Evolutionary conservation across 768 basidiomycete genomes (phyloP), one percentile per base, ranked within the genome.

Genomic region (Russula foetens): DNA sequence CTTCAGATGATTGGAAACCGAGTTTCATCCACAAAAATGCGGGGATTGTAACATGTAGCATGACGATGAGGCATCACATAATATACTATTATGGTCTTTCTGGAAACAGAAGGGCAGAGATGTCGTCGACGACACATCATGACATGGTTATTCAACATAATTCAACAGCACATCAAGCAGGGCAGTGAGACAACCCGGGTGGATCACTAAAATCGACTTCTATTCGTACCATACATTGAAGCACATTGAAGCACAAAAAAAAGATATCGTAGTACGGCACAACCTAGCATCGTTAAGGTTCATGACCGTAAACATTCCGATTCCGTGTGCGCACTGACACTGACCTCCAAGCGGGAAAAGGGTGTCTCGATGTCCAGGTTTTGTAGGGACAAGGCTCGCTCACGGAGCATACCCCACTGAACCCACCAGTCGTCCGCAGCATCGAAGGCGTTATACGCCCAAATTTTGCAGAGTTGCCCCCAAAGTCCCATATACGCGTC

Each of bases 351-450:
- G 12, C 1, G 47, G 12, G 11, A 19, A 9, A 55, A 51, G 9
- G 43, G 53, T 21, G 46, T 23, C 43, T 47, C 35, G 19, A 41
- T 2, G 31, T n/a, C 39, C 35, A 53, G 39, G 17, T 48, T 21
- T 28, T 50, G 38, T 8, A 15, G 2, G 24, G 15, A 19, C 29
- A 65, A 21, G 17, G 65, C 47, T 29, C 56, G 63, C 53, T 66
- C 65, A 9, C 63, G 63, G 28, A 66, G 59, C 33, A 64, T 7
- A 38, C 65, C 65, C 65, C 65, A 66, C 26, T 66, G 52, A 7
- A 64, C 59, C 65, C 65, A 66, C 65, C 65, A 66, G 49, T 66
- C 63, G 7, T 66, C 65, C 11, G 65, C 65, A 3, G 53, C 65
- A 33, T 66, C 65, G 26, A 64, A 56, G 9, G 63, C 65, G 29